Evolutionary conservation across 768 basidiomycete species (phyloP).

Genomic region (Cystofilobasidium ferigula): DNA sequence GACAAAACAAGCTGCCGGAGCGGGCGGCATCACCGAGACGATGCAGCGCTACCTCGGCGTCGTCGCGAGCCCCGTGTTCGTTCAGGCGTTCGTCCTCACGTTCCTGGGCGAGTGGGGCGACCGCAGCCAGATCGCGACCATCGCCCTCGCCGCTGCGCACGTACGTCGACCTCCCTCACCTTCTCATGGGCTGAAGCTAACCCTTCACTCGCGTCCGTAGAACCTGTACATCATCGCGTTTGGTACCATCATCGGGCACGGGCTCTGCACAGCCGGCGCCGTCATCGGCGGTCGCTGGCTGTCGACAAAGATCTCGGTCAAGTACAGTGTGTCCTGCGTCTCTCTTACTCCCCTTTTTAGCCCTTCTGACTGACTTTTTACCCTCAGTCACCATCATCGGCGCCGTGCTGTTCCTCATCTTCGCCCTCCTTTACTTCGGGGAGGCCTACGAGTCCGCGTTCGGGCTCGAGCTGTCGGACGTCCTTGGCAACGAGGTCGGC

Average conservation of each 20-base stretch:
- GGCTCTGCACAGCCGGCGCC: slow-evolving; percentile 73
- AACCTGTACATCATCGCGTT: slow-evolving; percentile 83
- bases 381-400: slow-evolving; percentile 66
- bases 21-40: slow-evolving; percentile 7
- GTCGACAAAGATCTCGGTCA: slow-evolving; percentile 88
- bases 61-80: slow-evolving; percentile 70
- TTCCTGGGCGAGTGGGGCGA: slow-evolving; percentile 99
- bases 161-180: slow-evolving; percentile 45
- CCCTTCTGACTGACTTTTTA: not conserved
- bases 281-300: slow-evolving; percentile 88
- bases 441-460: slow-evolving; percentile 43
- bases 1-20: not conserved
- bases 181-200: not conserved
- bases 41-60: slow-evolving; percentile 26
- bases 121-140: slow-evolving; percentile 91
- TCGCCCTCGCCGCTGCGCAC: slow-evolving; percentile 88
- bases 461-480: not conserved
- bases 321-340: slow-evolving; percentile 56
- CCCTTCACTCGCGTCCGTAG: slow-evolving; percentile 41
- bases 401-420: slow-evolving; percentile 69
- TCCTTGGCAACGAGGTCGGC: not conserved
- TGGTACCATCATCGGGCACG: slow-evolving; percentile 82
- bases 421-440: slow-evolving; percentile 65
- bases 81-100: slow-evolving; percentile 85
- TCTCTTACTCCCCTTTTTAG: not conserved